A percentile compares a stretch with the other conserved stretches of the same genome.
phyloP scores from a whole-genome alignment of 805 yeast species.

The Metschnikowia cerradonensis region DNA sequence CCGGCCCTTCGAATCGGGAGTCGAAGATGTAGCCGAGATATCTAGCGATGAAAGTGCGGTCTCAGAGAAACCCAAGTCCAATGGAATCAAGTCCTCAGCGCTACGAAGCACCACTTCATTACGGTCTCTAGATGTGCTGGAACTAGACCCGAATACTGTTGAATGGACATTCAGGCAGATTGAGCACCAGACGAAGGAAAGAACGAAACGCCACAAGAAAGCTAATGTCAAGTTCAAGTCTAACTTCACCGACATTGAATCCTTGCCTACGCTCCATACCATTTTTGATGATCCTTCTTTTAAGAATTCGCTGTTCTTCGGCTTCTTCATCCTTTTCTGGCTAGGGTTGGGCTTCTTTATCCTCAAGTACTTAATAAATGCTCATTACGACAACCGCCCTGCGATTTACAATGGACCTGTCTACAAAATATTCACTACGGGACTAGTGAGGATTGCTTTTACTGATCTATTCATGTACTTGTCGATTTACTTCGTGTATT shows the following conservation, averaged over 20 bases:
- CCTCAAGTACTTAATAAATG: constrained; percentile 50
- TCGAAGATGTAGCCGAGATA: neutral
- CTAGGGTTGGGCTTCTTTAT: constrained; percentile 54
- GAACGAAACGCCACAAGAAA: constrained; percentile 11
- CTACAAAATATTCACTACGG: constrained; percentile 52
- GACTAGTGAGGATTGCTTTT: constrained; percentile 62
- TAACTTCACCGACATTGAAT: constrained; percentile 13
- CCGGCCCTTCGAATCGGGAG: constrained; percentile 10
- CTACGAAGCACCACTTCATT: neutral
- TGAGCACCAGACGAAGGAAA: constrained; percentile 4
- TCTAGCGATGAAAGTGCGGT: neutral
- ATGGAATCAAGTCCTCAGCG: neutral
- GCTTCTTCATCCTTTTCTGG: constrained; percentile 82
- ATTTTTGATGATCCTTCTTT: constrained; percentile 52
- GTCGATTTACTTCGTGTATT: constrained; percentile 55
- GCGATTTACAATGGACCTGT: constrained; percentile 50
- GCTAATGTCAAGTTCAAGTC: constrained; percentile 32
- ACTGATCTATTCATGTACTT: constrained; percentile 76
- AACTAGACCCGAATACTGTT: constrained; percentile 8
- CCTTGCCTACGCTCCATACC: constrained; percentile 25
- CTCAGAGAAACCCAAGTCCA: neutral
- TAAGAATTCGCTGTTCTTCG: constrained; percentile 56
- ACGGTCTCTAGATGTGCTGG: neutral
- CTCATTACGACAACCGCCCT: constrained; percentile 44
- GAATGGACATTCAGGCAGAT: constrained; percentile 11